Percentiles rank a stretch among this genome's conserved stretches.
These are phyloP conservation scores for Guyanaporus albipodus DNA, from an alignment of 768 basidiomycete genomes.

Conservation along the genomic window DNA sequence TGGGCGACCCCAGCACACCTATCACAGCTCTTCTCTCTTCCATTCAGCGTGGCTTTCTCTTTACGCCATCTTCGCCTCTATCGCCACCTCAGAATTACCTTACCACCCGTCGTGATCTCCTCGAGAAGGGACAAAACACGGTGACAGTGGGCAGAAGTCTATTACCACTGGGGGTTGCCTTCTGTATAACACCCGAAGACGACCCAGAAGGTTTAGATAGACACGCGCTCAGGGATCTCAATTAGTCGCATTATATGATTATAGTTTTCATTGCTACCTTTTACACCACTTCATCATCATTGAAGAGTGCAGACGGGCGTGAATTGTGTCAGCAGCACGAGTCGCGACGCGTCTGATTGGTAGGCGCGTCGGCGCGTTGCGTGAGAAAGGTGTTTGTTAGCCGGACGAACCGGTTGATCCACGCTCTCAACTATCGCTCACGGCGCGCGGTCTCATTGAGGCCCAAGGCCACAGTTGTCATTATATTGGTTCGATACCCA, in stretches of 20 bases:
- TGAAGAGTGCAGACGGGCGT: too few relatives aligned
- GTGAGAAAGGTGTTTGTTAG: constrained; percentile 23
- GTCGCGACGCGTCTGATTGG: constrained; percentile 20
- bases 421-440: constrained; percentile 1
- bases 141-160: background rate
- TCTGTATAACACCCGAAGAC: constrained; percentile 12
- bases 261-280: constrained; percentile 1
- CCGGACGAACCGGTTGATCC: background rate
- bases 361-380: constrained; percentile 20
- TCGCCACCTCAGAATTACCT: constrained; percentile 53
- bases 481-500: constrained; percentile 4
- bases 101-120: background rate
- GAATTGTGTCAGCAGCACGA: background rate
- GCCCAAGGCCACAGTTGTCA: background rate
- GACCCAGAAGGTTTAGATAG: constrained; percentile 18
- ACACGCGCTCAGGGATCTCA: constrained; percentile 23
- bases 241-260: constrained; percentile 12
- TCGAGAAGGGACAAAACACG: constrained; percentile 7
- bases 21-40: constrained; percentile 60
- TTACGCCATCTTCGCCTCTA: constrained; percentile 58
- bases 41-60: constrained; percentile 66
- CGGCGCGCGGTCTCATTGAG: background rate
- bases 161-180: background rate
- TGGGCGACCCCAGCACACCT: constrained; percentile 45
- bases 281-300: constrained; percentile 2